phyloP scores from a whole-genome alignment of 306 rosid species.

The Vigna angularis region DNA sequence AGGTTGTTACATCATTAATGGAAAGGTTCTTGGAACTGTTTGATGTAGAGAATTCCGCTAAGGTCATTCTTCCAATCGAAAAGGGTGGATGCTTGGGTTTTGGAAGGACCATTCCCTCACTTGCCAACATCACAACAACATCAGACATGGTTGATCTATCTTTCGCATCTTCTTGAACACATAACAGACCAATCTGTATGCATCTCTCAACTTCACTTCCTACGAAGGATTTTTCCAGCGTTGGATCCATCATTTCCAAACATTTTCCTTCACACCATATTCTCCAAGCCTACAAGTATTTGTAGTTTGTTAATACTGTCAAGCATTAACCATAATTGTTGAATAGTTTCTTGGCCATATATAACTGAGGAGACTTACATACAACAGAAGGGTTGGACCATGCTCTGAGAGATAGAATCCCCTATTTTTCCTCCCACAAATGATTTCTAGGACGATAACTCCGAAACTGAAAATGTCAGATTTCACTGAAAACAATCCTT shows the following conservation, averaged over 20 bases:
- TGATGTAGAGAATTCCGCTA: neutral
- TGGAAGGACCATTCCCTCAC: conserved; percentile 46
- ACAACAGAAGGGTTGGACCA: neutral
- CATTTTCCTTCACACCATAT: conserved; percentile 54
- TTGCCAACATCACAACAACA: conserved; percentile 48
- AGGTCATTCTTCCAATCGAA: conserved; percentile 28
- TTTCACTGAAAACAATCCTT: no score
- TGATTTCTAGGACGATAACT: neutral
- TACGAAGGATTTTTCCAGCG: conserved; percentile 19
- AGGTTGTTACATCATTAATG: conserved; percentile 21
- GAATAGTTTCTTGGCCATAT: neutral
- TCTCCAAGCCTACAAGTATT: conserved; percentile 53
- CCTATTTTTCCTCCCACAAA: neutral
- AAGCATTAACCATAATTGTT: neutral
- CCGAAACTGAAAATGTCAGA: neutral
- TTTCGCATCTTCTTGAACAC: conserved; percentile 57
- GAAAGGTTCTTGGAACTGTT: conserved; percentile 31
- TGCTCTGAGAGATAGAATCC: neutral
- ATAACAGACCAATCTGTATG: conserved; percentile 57
- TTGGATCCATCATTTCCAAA: conserved; percentile 53
- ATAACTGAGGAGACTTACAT: no score
- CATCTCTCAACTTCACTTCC: conserved; percentile 43
- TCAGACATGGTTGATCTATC: conserved; percentile 56
- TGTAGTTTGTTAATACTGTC: neutral
- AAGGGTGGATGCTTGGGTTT: conserved; percentile 52